A percentile compares a stretch with the other conserved stretches of the same genome.
phyloP scores from a whole-genome alignment of 345 rosid genomes.

The Brassica cretica region DNA sequence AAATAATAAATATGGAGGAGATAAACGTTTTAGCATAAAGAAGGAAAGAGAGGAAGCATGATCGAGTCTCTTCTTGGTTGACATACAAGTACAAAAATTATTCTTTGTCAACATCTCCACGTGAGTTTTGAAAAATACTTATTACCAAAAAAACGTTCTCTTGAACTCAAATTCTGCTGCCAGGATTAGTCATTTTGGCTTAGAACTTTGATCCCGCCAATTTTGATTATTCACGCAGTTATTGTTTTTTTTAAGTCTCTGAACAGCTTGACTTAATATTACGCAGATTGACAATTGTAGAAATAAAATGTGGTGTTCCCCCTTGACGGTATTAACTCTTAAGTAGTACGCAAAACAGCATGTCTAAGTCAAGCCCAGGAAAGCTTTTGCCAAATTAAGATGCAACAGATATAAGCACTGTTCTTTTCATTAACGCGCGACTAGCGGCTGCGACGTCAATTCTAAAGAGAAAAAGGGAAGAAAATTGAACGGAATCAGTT shows the following conservation, averaged over 20 bases:
- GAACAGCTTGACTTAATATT: neutral
- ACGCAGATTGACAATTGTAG: neutral
- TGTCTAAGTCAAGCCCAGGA: neutral
- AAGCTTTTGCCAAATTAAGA: neutral
- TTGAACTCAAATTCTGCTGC: slow-evolving; percentile 9
- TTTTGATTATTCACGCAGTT: neutral
- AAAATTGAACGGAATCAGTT: too few species aligned
- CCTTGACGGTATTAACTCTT: neutral
- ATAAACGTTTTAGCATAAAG: neutral
- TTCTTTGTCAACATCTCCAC: slow-evolving; percentile 30
- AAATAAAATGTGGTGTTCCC: neutral
- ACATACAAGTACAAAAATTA: slow-evolving; percentile 4
- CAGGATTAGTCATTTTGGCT: slow-evolving; percentile 19
- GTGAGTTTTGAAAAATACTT: slow-evolving; percentile 23
- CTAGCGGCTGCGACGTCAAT: too few species aligned
- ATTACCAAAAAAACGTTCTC: neutral
- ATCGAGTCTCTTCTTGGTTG: neutral
- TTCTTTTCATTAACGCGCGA: too few species aligned
- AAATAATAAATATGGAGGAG: neutral
- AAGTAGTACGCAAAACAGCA: neutral
- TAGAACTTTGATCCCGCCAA: neutral
- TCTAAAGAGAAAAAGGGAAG: too few species aligned
- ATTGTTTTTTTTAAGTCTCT: neutral
- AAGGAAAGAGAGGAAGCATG: neutral
- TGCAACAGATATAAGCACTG: neutral